Evolutionary conservation across 2,329 filamentous ascomycete genomes (phyloP).

Genomic region (Graphilbum ipis-grandicollis): DNA sequence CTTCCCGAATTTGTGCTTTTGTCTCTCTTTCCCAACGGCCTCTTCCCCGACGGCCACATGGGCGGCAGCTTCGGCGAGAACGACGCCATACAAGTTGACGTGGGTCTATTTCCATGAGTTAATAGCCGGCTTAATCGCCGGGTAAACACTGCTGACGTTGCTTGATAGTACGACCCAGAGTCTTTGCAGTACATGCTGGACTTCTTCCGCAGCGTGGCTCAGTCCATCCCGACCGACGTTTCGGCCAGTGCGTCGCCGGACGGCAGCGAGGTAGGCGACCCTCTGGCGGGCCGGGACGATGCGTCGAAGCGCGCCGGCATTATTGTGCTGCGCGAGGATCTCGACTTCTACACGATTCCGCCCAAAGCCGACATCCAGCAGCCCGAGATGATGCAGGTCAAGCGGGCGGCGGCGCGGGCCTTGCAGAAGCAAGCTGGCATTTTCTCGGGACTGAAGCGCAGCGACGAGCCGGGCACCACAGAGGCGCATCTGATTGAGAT

Average conservation of each 20-base stretch:
- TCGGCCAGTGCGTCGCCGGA: constrained; percentile 50
- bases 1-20: constrained; percentile 92
- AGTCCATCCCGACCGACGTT: constrained; percentile 71
- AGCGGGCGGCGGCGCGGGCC: constrained; percentile 77
- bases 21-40: constrained; percentile 95
- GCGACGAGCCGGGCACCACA: constrained; percentile 88
- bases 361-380: constrained; percentile 71
- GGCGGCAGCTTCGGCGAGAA: constrained; percentile 82
- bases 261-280: constrained; percentile 49
- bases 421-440: constrained; percentile 82
- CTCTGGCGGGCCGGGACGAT: constrained; percentile 53
- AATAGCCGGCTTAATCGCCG: too few relatives aligned
- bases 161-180: constrained; percentile 73
- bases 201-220: constrained; percentile 90
- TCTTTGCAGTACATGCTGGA: constrained; percentile 98
- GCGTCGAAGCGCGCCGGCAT: constrained; percentile 88
- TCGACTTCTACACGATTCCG: constrained; percentile 95
- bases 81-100: constrained; percentile 93
- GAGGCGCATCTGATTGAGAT: constrained; percentile 98
- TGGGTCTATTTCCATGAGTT: too few relatives aligned
- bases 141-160: too few relatives aligned
- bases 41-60: constrained; percentile 92
- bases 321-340: constrained; percentile 86
- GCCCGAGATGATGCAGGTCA: constrained; percentile 86
- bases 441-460: constrained; percentile 86